phyloP scores from a whole-genome alignment of 2,329 filamentous ascomycete genomes.

The Fusarium liriodendri region DNA sequence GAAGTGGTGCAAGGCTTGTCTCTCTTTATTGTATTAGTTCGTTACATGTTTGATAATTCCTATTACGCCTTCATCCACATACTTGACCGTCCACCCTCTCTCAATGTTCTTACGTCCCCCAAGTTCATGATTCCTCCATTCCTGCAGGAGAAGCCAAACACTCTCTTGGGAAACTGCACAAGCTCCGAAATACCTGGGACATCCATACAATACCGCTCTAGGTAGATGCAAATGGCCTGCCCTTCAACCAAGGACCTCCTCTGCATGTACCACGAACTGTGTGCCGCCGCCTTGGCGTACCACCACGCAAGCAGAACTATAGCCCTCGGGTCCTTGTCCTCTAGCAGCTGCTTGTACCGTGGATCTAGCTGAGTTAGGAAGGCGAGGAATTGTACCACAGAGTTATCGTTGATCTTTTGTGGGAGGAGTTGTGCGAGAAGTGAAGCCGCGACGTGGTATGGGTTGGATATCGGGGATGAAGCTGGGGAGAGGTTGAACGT shows the following conservation, averaged over 20 bases:
- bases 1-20: slow-evolving; percentile 7
- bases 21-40: slow-evolving; percentile 22
- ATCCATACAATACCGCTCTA: slow-evolving; percentile 40
- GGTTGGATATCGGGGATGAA: slow-evolving; percentile 40
- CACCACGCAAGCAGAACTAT: slow-evolving; percentile 68
- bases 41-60: neutral
- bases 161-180: slow-evolving; percentile 29
- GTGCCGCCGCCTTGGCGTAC: slow-evolving; percentile 60
- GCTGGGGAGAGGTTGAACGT: slow-evolving; percentile 42
- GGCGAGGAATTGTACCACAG: slow-evolving; percentile 56
- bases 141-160: slow-evolving; percentile 15
- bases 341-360: slow-evolving; percentile 57
- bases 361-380: slow-evolving; percentile 60
- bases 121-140: neutral
- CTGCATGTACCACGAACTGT: slow-evolving; percentile 60
- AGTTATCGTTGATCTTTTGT: slow-evolving; percentile 51
- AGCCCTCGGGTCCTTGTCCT: slow-evolving; percentile 62
- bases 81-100: neutral
- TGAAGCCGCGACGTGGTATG: slow-evolving; percentile 49
- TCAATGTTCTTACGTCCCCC: neutral
- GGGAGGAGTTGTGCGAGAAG: slow-evolving; percentile 53
- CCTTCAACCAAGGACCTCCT: slow-evolving; percentile 60
- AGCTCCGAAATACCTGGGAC: slow-evolving; percentile 25
- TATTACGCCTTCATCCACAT: neutral
- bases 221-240: slow-evolving; percentile 59